phyloP scores from a whole-genome alignment of 768 basidiomycete genomes.

The Tylopilus vinaceipallidus region DNA sequence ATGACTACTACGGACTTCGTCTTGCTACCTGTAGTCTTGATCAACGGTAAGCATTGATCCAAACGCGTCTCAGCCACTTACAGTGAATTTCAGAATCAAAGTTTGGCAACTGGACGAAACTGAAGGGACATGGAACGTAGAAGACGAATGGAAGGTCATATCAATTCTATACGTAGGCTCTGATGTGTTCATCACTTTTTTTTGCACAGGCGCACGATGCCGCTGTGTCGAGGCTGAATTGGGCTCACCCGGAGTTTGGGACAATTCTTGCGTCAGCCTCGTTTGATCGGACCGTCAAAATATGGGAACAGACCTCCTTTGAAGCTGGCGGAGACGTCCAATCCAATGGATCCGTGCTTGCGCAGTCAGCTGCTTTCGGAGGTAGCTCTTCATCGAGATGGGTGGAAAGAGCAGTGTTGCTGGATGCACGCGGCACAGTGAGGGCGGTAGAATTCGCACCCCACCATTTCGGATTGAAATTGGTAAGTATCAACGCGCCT shows the following conservation, averaged over 20 bases:
- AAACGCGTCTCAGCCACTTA: conserved; percentile 9
- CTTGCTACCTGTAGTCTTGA: conserved; percentile 82
- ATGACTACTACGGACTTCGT: conserved; percentile 86
- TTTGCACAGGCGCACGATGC: conserved; percentile 88
- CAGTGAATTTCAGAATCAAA: conserved; percentile 56
- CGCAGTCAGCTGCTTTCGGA: conserved; percentile 8
- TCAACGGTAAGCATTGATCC: conserved; percentile 53
- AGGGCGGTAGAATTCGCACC: conserved; percentile 87
- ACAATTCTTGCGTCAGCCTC: conserved; percentile 82
- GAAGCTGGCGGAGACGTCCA: conserved; percentile 28
- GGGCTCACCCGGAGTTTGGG: conserved; percentile 94
- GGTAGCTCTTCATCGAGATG: conserved; percentile 49
- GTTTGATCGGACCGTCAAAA: conserved; percentile 88
- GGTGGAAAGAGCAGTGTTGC: conserved; percentile 70
- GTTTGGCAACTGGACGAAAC: conserved; percentile 77
- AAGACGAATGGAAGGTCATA: conserved; percentile 90
- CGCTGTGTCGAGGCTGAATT: conserved; percentile 76
- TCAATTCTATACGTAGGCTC: not conserved
- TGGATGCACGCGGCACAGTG: conserved; percentile 85
- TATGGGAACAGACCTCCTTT: conserved; percentile 74
- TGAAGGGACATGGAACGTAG: conserved; percentile 71
- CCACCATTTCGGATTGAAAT: conserved; percentile 81
- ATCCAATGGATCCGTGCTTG: conserved; percentile 21
- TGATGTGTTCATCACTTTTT: not conserved
- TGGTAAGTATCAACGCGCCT: conserved; percentile 48